Evolutionary conservation across 2,329 filamentous ascomycete genomes (phyloP).

Genomic region (Fusarium sp.): DNA sequence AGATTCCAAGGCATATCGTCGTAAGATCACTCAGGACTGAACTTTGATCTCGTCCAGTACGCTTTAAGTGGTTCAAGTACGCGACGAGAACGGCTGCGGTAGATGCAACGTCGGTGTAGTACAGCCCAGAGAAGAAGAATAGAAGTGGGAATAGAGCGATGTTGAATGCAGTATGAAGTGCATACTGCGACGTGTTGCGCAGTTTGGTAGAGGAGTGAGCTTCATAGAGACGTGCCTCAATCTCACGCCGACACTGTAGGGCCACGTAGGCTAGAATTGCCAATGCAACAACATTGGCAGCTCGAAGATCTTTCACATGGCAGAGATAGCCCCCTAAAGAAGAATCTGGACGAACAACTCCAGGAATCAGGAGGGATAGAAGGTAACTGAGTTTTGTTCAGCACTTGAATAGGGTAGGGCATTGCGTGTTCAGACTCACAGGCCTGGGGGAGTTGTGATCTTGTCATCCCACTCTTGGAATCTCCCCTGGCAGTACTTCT

Average conservation of each 20-base stretch:
- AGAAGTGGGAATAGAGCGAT: conserved; percentile 87
- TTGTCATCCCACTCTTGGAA: conserved; percentile 93
- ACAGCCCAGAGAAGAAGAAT: conserved; percentile 96
- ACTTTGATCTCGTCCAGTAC: conserved; percentile 54
- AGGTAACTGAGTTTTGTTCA: conserved; percentile 57
- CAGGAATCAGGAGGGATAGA: conserved; percentile 55
- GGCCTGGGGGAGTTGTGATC: conserved; percentile 93
- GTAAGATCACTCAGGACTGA: conserved; percentile 58
- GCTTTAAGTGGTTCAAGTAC: conserved; percentile 70
- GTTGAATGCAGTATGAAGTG: conserved; percentile 78
- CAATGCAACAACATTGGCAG: conserved; percentile 61
- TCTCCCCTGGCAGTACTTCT: conserved; percentile 82
- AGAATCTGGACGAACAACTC: conserved; percentile 28
- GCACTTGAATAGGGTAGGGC: neutral
- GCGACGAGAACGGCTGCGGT: conserved; percentile 79
- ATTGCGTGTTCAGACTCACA: conserved; percentile 63
- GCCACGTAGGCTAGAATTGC: conserved; percentile 60
- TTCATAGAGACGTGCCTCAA: conserved; percentile 60
- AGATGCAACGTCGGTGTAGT: conserved; percentile 93
- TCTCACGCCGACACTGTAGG: conserved; percentile 64
- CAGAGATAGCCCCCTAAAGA: conserved; percentile 45
- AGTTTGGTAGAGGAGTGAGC: conserved; percentile 36
- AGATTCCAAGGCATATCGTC: conserved; percentile 69
- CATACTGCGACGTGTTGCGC: conserved; percentile 55
- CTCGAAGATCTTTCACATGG: conserved; percentile 57